These are phyloP conservation scores for Leucocoprinus leucothites DNA, from an alignment of 768 basidiomycete genomes.

Conservation along the genomic window DNA sequence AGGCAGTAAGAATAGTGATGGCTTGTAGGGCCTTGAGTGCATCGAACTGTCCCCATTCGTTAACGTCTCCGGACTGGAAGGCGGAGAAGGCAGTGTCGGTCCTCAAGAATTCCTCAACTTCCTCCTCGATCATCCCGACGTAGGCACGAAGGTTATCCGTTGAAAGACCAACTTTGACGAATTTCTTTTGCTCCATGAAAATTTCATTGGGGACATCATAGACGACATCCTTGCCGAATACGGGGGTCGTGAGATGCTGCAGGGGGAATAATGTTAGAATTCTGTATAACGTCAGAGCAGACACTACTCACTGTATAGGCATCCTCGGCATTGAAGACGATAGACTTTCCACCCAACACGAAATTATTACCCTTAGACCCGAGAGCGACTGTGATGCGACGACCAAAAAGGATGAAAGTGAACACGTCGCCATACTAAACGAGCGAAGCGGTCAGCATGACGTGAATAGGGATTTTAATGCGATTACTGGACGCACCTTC, in stretches of 20 bases:
- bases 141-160: constrained; percentile 89
- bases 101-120: constrained; percentile 68
- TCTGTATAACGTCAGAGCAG: not conserved
- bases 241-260: constrained; percentile 88
- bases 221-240: constrained; percentile 97
- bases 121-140: constrained; percentile 74
- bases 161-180: constrained; percentile 94
- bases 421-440: constrained; percentile 93
- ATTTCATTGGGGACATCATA: constrained; percentile 96
- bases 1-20: constrained; percentile 93
- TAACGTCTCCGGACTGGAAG: constrained; percentile 62
- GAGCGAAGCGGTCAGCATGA: not conserved
- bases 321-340: constrained; percentile 91
- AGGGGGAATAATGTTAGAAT: constrained; percentile 7
- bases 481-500: constrained; percentile 51
- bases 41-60: constrained; percentile 80
- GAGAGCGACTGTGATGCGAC: constrained; percentile 86
- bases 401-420: constrained; percentile 89
- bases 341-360: constrained; percentile 89
- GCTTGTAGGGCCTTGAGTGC: constrained; percentile 72
- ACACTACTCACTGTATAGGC: constrained; percentile 74
- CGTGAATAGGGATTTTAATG: too few species aligned
- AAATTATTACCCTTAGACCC: constrained; percentile 93
- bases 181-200: constrained; percentile 99
- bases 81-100: constrained; percentile 60